A percentile compares a stretch with the other conserved stretches of the same genome.
These are phyloP conservation scores for Blastocystis sp. DNA, from an alignment of 352 stramenopile species.

Conservation along the genomic window DNA sequence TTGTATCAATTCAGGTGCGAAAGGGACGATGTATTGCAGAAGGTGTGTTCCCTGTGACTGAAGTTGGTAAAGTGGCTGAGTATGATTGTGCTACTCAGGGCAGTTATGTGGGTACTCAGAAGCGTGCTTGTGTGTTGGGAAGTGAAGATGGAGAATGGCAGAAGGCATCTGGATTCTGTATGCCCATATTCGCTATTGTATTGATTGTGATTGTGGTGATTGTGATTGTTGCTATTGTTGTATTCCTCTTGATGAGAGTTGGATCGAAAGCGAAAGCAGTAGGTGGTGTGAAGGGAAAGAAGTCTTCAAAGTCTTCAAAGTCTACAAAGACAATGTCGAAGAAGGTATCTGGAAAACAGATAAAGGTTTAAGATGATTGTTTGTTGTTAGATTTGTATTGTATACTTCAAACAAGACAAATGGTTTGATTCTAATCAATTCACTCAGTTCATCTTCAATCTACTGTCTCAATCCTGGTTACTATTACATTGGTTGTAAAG, in stretches of 20 bases:
- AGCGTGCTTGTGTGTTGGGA: not conserved
- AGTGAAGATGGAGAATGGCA: slow-evolving; percentile 16
- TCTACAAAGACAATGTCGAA: too few relatives aligned
- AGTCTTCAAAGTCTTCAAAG: too few relatives aligned
- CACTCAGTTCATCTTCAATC: too few relatives aligned
- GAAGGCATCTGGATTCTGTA: not conserved
- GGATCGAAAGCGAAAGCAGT: not conserved
- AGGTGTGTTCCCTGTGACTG: not conserved
- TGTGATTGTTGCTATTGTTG: not conserved
- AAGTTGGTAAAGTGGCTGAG: not conserved
- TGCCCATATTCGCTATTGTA: not conserved
- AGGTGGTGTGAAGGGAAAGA: slow-evolving; percentile 7
- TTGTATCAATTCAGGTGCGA: not conserved
- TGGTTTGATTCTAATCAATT: too few relatives aligned
- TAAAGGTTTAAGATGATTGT: too few relatives aligned
- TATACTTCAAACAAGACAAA: too few relatives aligned
- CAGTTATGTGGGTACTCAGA: slow-evolving; percentile 5
- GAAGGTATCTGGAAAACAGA: too few relatives aligned
- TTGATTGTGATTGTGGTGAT: not conserved
- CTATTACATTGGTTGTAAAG: too few relatives aligned
- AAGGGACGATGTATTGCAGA: not conserved
- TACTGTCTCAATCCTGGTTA: too few relatives aligned
- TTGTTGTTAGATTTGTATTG: too few relatives aligned
- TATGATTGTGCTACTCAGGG: not conserved
- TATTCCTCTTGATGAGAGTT: not conserved